Percentiles rank a stretch among this genome's conserved stretches.
Conservation (phyloP, 164 flowering plant species). For the Annona cherimola region DNA sequence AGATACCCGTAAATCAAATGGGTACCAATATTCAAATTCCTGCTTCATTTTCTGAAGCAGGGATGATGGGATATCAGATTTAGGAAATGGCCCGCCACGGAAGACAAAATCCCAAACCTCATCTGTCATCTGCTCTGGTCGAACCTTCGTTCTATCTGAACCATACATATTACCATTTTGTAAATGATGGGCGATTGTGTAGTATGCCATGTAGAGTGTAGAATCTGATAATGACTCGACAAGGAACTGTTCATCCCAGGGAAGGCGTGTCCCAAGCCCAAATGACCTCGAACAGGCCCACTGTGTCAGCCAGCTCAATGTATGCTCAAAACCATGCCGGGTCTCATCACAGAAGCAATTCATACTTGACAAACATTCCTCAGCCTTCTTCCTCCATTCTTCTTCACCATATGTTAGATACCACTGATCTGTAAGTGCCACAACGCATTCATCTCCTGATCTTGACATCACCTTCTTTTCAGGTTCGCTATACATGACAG, state of each 20-base stretch:
- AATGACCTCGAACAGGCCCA: constrained; percentile 62
- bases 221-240: constrained; percentile 95
- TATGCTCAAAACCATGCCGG: constrained; percentile 77
- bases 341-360: constrained; percentile 67
- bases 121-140: constrained; percentile 76
- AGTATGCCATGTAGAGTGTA: constrained; percentile 87
- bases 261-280: constrained; percentile 59
- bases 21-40: constrained; percentile 95
- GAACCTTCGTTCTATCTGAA: constrained; percentile 47
- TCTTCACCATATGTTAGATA: constrained; percentile 76
- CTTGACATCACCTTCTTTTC: constrained; percentile 81
- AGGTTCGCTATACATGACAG: constrained; percentile 82
- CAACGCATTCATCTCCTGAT: constrained; percentile 94
- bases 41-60: constrained; percentile 75
- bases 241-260: constrained; percentile 83
- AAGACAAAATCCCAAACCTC: constrained; percentile 84
- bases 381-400: constrained; percentile 66
- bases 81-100: constrained; percentile 51
- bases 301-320: constrained; percentile 70
- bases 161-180: constrained; percentile 49
- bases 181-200: constrained; percentile 69
- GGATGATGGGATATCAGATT: constrained; percentile 35
- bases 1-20: constrained; percentile 86
- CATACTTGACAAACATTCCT: constrained; percentile 63
- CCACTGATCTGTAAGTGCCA: constrained; percentile 93